These are phyloP conservation scores for Rostrohypoxylon terebratum DNA, from an alignment of 495 filamentous ascomycete genomes.

Conservation along the genomic window DNA sequence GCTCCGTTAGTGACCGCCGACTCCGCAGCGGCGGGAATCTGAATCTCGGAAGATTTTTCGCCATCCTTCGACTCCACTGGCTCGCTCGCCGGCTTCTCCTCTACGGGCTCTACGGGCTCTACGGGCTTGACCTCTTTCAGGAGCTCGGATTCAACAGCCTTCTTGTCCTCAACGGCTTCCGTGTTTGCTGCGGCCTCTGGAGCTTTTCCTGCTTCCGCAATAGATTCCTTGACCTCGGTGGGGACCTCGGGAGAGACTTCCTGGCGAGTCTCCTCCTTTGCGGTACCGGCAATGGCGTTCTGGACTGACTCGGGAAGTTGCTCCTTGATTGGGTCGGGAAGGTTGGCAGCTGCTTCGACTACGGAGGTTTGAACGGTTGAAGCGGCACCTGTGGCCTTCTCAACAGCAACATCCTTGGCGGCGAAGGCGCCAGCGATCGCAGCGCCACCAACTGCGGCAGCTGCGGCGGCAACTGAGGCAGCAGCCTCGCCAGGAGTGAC, in stretches of 20 bases:
- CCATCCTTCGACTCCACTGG: constrained; percentile 20
- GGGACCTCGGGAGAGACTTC: constrained; percentile 69
- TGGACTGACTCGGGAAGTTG: constrained; percentile 50
- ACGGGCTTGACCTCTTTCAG: constrained; percentile 58
- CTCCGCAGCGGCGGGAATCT: constrained; percentile 36
- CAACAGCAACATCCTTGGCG: constrained; percentile 50
- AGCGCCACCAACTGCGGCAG: constrained; percentile 55
- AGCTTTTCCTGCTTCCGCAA: constrained; percentile 68
- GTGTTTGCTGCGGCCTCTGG: constrained; percentile 79
- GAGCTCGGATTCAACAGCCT: constrained; percentile 76
- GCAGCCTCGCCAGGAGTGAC: constrained; percentile 57
- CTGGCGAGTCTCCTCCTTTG: constrained; percentile 50
- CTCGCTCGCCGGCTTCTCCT: constrained; percentile 45
- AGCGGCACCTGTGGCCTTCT: constrained; percentile 49
- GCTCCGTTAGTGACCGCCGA: constrained; percentile 24
- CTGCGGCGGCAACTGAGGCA: constrained; percentile 53
- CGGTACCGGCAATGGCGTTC: constrained; percentile 38
- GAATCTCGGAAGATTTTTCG: constrained; percentile 43
- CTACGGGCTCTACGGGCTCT: constrained; percentile 61
- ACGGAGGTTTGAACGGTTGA: constrained; percentile 43
- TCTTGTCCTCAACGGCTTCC: constrained; percentile 80
- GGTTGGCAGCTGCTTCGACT: constrained; percentile 45
- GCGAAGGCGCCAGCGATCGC: constrained; percentile 52
- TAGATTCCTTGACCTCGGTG: constrained; percentile 77
- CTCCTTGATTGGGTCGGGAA: constrained; percentile 54